phyloP scores from a whole-genome alignment of 164 flowering plant species.

The Nymphaea thermarum region DNA sequence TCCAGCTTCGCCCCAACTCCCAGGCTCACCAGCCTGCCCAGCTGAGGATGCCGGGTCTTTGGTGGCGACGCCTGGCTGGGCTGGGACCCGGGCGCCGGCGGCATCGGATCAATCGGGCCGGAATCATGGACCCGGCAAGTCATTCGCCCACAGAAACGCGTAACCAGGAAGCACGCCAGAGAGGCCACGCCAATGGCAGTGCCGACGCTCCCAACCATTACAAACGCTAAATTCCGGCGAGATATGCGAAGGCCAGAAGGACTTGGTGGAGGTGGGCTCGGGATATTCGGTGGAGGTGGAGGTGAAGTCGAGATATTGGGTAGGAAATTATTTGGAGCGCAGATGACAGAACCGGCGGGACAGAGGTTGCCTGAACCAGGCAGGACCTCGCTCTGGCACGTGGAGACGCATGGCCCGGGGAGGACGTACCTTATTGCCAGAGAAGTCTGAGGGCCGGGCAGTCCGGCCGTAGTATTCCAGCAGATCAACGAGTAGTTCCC shows the following conservation, averaged over 20 bases:
- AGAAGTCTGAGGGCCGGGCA: constrained; percentile 15
- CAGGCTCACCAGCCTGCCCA: constrained; percentile 36
- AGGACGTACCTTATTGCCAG: constrained; percentile 31
- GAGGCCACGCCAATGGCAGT: constrained; percentile 13
- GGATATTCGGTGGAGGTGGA: neutral
- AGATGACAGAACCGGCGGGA: constrained; percentile 16
- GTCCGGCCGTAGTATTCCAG: constrained; percentile 26
- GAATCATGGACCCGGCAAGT: constrained; percentile 66
- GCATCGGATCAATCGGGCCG: constrained; percentile 41
- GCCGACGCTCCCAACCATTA: constrained; percentile 58
- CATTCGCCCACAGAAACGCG: constrained; percentile 18
- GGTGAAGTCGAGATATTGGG: neutral
- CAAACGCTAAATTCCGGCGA: constrained; percentile 28
- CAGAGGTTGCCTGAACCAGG: constrained; percentile 22
- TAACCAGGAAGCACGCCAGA: constrained; percentile 14
- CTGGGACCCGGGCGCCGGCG: neutral
- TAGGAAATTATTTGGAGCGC: constrained; percentile 17
- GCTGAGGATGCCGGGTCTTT: neutral
- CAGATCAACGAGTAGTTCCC: constrained; percentile 40
- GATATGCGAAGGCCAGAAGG: constrained; percentile 9
- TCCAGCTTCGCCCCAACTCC: constrained; percentile 29
- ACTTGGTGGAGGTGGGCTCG: constrained; percentile 4
- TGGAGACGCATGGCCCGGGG: constrained; percentile 48
- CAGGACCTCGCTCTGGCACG: constrained; percentile 23
- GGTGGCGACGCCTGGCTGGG: neutral